Base-by-base conservation (phyloP, 2,329 filamentous ascomycete genomes). In the Purpureocillium takamizusanense region DNA sequence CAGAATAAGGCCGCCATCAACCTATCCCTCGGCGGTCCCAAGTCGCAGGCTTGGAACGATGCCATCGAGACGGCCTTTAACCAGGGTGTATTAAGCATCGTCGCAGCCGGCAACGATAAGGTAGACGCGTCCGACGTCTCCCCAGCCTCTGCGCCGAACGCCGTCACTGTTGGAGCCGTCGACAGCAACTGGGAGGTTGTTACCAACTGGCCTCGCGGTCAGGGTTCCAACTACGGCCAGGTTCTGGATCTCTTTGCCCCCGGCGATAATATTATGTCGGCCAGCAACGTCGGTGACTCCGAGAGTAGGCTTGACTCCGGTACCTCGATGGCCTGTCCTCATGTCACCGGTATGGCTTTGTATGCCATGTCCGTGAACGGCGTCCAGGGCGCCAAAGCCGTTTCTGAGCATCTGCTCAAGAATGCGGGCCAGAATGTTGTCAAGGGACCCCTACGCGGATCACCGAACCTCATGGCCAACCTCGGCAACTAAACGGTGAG, bases 251-350 rank as follows among this genome's bases (percentile, higher is more conserved):
- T 77, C 45, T 71, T 69, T 36, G 73, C 71, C 1, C 67, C 73
- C 2, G 72, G 72, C 11, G 57, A 62, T 5, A 44, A 46, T 33
- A 54, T 76, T 36, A 51, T 66, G 10, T 70, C 65, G 30, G 52
- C 74, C 2, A 75, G 65, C 63, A 65, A 63, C 36, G 59, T 62
- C 23, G 46, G 53, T 43, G 61, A 40, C 30, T 60, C 49, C 7
- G 63, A 71, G 18, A 68, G 54, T 15, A 59, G 60, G 36, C 63
- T 51, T 21, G 64, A 77, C 49, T 70, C 65, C n/a, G 78, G 78
- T 27, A 82, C 78, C 7, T 76, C 69, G 28, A 81, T 80, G 76
- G 72, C 77, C 2, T 61, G 66, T 3, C 77, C 78, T 1, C 76
- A 81, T 50, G 63, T 82, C 38, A 64, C 73, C 18, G 78, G 78